Evolutionary conservation across 352 stramenopile genomes (phyloP).

Genomic region (Phytophthora brassicae): DNA sequence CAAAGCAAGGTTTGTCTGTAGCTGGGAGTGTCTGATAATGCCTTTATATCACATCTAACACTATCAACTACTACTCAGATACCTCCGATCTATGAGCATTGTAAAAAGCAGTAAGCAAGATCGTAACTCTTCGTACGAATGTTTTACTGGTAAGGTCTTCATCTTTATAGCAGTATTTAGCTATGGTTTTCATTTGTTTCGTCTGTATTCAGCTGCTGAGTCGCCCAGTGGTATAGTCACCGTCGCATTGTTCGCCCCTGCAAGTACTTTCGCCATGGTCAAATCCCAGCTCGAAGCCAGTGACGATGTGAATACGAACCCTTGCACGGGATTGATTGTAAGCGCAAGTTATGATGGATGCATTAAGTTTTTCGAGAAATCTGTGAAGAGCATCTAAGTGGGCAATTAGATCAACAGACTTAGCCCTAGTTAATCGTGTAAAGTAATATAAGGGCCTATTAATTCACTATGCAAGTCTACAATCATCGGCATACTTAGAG

Average conservation of each 20-base stretch:
- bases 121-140: constrained; percentile 79
- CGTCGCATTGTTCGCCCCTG: constrained; percentile 75
- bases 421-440: no score
- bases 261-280: constrained; percentile 81
- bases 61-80: constrained; percentile 21
- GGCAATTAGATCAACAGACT: no score
- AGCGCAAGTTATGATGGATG: constrained; percentile 84
- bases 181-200: not conserved
- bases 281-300: constrained; percentile 68
- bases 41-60: constrained; percentile 3
- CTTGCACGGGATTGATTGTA: constrained; percentile 78
- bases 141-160: constrained; percentile 70
- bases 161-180: not conserved
- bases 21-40: not conserved
- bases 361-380: constrained; percentile 80
- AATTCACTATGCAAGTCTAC: no score
- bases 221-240: constrained; percentile 76
- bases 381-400: constrained; percentile 38
- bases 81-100: constrained; percentile 51
- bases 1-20: constrained; percentile 53
- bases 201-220: constrained; percentile 47
- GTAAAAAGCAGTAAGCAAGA: constrained; percentile 77
- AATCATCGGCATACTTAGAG: no score
- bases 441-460: no score
- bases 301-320: constrained; percentile 63